phyloP scores from a whole-genome alignment of 1,284 basidiomycete species.

The Inonotus obliquus region DNA sequence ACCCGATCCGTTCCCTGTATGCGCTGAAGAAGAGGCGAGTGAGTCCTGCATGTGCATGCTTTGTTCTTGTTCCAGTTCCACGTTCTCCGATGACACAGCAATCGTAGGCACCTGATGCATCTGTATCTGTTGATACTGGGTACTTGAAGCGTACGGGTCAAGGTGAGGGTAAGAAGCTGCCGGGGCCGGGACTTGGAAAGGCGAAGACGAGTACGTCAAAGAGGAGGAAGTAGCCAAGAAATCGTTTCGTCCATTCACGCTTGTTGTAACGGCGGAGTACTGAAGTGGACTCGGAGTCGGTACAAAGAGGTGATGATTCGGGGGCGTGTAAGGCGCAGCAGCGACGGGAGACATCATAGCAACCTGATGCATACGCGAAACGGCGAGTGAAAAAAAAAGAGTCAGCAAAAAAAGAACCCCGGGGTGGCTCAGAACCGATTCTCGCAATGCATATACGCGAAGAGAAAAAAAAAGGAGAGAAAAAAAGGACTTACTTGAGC shows the following conservation, averaged over 20 bases:
- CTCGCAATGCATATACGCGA: not conserved
- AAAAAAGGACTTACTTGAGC: slow-evolving; percentile 6
- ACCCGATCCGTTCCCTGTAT: not conserved
- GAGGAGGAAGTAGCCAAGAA: slow-evolving; percentile 6
- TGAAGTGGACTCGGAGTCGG: slow-evolving; percentile 1
- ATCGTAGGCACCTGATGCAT: not conserved
- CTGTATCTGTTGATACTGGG: not conserved
- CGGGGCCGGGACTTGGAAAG: not conserved
- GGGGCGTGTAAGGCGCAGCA: slow-evolving; percentile 8
- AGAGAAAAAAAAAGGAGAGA: too few species aligned
- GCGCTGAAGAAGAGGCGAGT: not conserved
- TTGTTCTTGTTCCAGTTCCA: not conserved
- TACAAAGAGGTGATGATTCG: not conserved
- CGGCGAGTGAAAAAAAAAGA: not conserved
- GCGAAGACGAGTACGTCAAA: slow-evolving; percentile 4
- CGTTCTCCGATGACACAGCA: not conserved
- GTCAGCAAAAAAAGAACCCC: not conserved
- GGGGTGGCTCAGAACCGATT: not conserved
- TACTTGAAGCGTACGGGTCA: not conserved
- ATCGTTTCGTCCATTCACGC: not conserved
- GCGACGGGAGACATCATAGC: slow-evolving; percentile 14
- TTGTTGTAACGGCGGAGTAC: not conserved
- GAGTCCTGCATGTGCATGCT: not conserved
- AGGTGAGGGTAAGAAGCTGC: not conserved
- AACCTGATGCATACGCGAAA: slow-evolving; percentile 1